Percentiles rank a stretch among this genome's conserved stretches.
These are phyloP conservation scores for Rhododendron ovatum DNA, from an alignment of 148 eudicot genomes.

Conservation along the genomic window DNA sequence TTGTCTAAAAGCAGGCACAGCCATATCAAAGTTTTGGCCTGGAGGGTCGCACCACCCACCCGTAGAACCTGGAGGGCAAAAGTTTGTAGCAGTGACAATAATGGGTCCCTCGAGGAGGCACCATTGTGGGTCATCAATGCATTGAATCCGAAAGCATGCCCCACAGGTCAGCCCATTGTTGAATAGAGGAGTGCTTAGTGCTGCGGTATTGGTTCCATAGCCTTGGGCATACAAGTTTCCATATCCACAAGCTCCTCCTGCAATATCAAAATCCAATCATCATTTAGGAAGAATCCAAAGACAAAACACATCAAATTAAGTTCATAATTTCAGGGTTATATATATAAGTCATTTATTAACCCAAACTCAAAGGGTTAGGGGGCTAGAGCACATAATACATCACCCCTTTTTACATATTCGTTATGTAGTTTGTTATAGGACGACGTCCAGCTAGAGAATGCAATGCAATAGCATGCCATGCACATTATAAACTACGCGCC, in stretches of 20 bases:
- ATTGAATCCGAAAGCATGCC: slow-evolving; percentile 32
- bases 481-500: neutral
- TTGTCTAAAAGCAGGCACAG: slow-evolving; percentile 41
- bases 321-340: too few relatives aligned
- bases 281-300: neutral
- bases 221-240: slow-evolving; percentile 41
- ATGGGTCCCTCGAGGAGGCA: slow-evolving; percentile 24
- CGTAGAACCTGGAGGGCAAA: slow-evolving; percentile 34
- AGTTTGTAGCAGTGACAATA: slow-evolving; percentile 43
- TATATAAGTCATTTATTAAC: too few relatives aligned
- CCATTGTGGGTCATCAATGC: slow-evolving; percentile 29
- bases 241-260: slow-evolving; percentile 50
- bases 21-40: slow-evolving; percentile 38
- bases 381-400: neutral
- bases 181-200: slow-evolving; percentile 39
- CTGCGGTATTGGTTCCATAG: slow-evolving; percentile 46
- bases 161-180: slow-evolving; percentile 42
- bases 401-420: neutral
- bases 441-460: neutral
- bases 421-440: neutral
- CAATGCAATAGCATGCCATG: neutral
- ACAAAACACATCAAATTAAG: neutral
- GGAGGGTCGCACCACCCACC: slow-evolving; percentile 58
- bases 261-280: neutral
- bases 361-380: neutral